Percentiles rank a stretch among this genome's conserved stretches.
phyloP scores from a whole-genome alignment of 2,329 filamentous ascomycete genomes.

The Hypoxylon sp. region DNA sequence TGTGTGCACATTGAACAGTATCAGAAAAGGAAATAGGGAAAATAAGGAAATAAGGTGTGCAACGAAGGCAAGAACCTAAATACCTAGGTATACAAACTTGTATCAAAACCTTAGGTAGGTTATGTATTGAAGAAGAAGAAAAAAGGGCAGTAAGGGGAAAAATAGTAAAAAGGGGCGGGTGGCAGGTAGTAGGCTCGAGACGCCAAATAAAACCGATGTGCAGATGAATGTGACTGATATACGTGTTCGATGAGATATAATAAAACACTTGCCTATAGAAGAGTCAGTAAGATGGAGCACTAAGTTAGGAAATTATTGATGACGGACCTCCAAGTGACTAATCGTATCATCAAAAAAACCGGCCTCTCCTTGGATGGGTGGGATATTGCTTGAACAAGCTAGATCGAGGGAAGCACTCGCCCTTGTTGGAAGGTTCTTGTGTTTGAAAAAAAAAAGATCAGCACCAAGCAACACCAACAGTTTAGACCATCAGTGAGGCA shows the following conservation, averaged over 20 bases:
- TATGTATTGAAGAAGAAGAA: constrained; percentile 14
- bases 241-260: constrained; percentile 47
- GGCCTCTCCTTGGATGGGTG: constrained; percentile 17
- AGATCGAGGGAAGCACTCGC: constrained; percentile 20
- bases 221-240: constrained; percentile 43
- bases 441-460: constrained; percentile 24
- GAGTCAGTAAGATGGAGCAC: constrained; percentile 42
- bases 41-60: constrained; percentile 1
- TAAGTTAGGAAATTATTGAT: constrained; percentile 46
- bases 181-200: constrained; percentile 22
- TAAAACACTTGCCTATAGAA: constrained; percentile 47
- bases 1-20: constrained; percentile 3
- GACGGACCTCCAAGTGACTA: constrained; percentile 45
- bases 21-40: constrained; percentile 16
- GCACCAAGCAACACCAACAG: constrained; percentile 24
- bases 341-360: constrained; percentile 37
- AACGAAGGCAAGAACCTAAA: neutral
- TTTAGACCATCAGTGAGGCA: neutral
- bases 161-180: constrained; percentile 28
- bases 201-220: constrained; percentile 33
- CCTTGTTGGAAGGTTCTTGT: constrained; percentile 21
- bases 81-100: constrained; percentile 12
- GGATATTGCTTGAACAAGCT: constrained; percentile 9
- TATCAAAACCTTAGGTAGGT: constrained; percentile 5
- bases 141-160: constrained; percentile 1